A percentile compares a stretch with the other conserved stretches of the same genome.
Conservation (phyloP, 192 early-diverging fungal species). For the Obelidium mucronatum region DNA sequence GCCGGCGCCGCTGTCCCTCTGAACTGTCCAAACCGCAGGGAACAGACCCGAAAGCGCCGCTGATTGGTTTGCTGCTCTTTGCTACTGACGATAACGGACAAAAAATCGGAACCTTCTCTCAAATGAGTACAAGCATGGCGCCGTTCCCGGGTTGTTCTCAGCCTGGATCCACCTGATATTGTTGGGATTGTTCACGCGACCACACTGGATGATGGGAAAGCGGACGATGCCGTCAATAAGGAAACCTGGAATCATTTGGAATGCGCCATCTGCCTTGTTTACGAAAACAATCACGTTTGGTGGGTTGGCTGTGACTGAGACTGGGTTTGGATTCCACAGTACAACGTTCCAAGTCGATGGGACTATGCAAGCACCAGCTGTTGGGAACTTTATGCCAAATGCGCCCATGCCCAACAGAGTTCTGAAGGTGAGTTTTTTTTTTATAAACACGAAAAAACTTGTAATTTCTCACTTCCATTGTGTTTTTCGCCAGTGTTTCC, state of each 20-base stretch:
- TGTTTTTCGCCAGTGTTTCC: no score
- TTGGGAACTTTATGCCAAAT: background rate
- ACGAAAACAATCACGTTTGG: background rate
- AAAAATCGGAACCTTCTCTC: background rate
- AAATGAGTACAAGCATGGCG: background rate
- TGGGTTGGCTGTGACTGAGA: background rate
- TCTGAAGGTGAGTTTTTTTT: no score
- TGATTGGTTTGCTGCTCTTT: background rate
- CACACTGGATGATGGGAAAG: background rate
- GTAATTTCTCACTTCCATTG: no score
- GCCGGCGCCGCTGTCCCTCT: no score
- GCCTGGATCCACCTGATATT: background rate
- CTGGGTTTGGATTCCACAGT: background rate
- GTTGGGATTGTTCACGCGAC: background rate
- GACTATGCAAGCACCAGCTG: background rate
- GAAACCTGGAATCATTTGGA: background rate
- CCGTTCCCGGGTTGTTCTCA: background rate
- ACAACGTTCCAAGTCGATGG: background rate
- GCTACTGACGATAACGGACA: background rate
- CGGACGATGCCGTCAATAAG: background rate
- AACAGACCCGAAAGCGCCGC: background rate
- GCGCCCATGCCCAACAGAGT: slow-evolving; percentile 2
- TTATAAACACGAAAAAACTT: no score
- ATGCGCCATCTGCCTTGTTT: background rate
- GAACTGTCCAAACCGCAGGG: no score